Evolutionary conservation across 768 basidiomycete genomes (phyloP).

Genomic region (Cystobasidiopsis lactophilus): DNA sequence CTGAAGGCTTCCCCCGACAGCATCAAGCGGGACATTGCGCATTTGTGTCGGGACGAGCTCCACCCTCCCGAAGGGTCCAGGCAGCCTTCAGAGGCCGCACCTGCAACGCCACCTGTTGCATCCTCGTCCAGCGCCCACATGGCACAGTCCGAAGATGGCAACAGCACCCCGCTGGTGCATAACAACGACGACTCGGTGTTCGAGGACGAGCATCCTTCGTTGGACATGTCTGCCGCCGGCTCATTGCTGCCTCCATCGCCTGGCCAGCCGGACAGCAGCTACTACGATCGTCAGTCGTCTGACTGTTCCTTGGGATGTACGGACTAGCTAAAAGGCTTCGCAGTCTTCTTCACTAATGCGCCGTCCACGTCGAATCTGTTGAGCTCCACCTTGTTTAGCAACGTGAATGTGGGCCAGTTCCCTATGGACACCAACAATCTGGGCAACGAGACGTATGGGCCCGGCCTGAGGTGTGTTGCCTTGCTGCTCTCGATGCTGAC

Average conservation of each 20-base stretch:
- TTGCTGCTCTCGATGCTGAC: neutral
- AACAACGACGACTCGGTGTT: no score
- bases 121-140: no score
- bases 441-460: conserved; percentile 16
- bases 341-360: neutral
- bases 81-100: neutral
- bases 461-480: conserved; percentile 15
- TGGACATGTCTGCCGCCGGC: no score
- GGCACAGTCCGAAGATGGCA: neutral
- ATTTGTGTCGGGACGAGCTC: conserved; percentile 31
- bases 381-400: conserved; percentile 14
- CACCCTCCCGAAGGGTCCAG: neutral
- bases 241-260: no score
- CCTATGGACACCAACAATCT: neutral
- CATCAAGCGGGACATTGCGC: conserved; percentile 88
- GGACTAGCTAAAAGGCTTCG: neutral
- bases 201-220: no score
- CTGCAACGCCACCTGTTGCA: neutral
- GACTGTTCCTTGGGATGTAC: neutral
- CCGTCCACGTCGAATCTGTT: neutral
- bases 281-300: neutral
- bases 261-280: neutral
- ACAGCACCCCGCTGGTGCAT: neutral
- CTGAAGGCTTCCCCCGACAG: neutral
- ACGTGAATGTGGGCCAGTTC: conserved; percentile 9